Percentiles rank a stretch among this genome's conserved stretches.
Evolutionary conservation across 257 asterid genomes (phyloP).

Genomic region (Leptodermis oblonga): DNA sequence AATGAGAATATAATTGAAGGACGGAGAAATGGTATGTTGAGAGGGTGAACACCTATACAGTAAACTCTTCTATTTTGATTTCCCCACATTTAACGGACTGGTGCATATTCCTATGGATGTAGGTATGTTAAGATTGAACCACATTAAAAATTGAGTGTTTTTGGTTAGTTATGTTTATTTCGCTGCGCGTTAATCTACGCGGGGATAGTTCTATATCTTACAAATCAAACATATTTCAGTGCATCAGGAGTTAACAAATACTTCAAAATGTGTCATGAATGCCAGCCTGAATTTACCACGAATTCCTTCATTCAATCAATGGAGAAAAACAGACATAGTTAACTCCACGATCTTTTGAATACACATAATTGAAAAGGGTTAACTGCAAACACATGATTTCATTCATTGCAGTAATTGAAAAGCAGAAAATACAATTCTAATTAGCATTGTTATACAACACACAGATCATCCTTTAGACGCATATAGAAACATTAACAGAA

Average conservation of each 20-base stretch:
- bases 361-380: not conserved
- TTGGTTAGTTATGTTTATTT: too few relatives aligned
- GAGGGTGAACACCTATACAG: too few relatives aligned
- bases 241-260: not conserved
- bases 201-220: too few relatives aligned
- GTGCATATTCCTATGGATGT: too few relatives aligned
- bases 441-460: not conserved
- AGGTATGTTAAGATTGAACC: too few relatives aligned
- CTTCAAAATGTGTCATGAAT: not conserved
- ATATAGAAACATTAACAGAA: not conserved
- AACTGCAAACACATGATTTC: not conserved
- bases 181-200: too few relatives aligned
- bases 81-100: too few relatives aligned
- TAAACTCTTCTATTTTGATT: too few relatives aligned
- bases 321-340: not conserved
- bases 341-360: not conserved
- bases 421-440: not conserved
- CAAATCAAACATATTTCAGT: not conserved
- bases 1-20: too few relatives aligned
- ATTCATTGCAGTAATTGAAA: not conserved
- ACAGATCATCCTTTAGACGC: not conserved
- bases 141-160: too few relatives aligned
- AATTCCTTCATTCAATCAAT: not conserved
- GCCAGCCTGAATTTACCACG: too few relatives aligned
- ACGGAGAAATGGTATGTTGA: too few relatives aligned